Evolutionary conservation across 106 monocot genomes (phyloP), one percentile per base, ranked within the genome.

Genomic region (Allium cepa): DNA sequence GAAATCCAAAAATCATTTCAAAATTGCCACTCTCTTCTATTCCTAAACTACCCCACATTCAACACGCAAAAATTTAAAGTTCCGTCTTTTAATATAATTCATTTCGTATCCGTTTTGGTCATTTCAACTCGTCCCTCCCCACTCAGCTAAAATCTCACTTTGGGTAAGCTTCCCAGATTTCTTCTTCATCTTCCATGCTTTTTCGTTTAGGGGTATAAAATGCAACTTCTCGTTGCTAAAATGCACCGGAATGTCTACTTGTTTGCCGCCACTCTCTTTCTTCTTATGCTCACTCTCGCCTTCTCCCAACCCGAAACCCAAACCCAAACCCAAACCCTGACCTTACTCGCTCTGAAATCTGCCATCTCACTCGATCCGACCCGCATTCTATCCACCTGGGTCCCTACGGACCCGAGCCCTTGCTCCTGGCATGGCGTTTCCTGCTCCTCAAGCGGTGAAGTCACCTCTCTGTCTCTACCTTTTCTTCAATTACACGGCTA

Each of bases 291-390:
- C 18, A 75, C 47, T 36, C 53, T 63, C 52, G 68, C 82, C 26
- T 62, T 99, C 51, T 83, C 79, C 27, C 36, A 36, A 36, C 36
- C 36, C 36, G 36, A 36, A 36, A 36, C 36, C 36, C 36, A 36
- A 36, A 36, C 22, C 22, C 22, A 22, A 22, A 79, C 84, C 18
- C 89, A 99, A 69, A 86, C 86, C 1, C 83, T 92, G 26, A 74
- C 92, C 11, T 80, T 99, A 16, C 84, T 99, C 9, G 82, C 94
- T 17, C 77, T 90, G 26, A 84, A 87, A 70, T 84, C 86, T 52
- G 94, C 94, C 65, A 66, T 99, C 72, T 77, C 87, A 10, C 15
- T 51, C 45, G 97, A 97, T 73, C 92, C 97, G 0, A 63, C 49
- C 65, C 59, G 65, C 69, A 72, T 77, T 18, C 78, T 96, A 45